Conservation (phyloP, 2,329 filamentous ascomycete species). For the Aspergillus carbonarius region DNA sequence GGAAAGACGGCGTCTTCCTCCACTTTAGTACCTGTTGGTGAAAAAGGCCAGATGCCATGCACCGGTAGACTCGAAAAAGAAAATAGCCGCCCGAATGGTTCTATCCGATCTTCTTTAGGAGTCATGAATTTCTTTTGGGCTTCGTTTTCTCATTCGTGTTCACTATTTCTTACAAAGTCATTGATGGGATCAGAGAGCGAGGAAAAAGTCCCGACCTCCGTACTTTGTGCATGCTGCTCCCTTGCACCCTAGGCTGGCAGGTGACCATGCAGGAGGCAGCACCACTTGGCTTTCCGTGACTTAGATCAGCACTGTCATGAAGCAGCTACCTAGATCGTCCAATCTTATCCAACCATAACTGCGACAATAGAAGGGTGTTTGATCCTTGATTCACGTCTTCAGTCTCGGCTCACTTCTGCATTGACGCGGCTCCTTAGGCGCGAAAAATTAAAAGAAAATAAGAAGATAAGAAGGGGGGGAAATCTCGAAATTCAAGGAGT, state of each 20-base stretch:
- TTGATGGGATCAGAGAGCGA: neutral
- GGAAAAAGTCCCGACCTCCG: neutral
- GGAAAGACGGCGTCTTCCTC: neutral
- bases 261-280: slow-evolving; percentile 3
- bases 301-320: slow-evolving; percentile 5
- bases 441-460: no score
- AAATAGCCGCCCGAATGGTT: no score
- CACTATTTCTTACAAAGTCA: neutral
- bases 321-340: neutral
- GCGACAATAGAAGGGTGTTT: neutral
- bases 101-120: no score
- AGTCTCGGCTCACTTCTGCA: neutral
- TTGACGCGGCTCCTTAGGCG: no score
- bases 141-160: no score
- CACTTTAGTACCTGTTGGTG: no score
- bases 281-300: neutral
- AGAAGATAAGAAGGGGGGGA: no score
- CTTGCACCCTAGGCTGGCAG: slow-evolving; percentile 2
- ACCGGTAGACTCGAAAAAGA: neutral
- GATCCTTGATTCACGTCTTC: neutral
- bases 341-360: neutral
- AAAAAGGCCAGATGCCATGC: neutral
- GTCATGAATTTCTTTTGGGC: no score
- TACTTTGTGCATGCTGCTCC: neutral
- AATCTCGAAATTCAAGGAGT: neutral